Base-by-base conservation (phyloP, 2,329 filamentous ascomycete genomes). In the Pyrenophora tritici-repentis region DNA sequence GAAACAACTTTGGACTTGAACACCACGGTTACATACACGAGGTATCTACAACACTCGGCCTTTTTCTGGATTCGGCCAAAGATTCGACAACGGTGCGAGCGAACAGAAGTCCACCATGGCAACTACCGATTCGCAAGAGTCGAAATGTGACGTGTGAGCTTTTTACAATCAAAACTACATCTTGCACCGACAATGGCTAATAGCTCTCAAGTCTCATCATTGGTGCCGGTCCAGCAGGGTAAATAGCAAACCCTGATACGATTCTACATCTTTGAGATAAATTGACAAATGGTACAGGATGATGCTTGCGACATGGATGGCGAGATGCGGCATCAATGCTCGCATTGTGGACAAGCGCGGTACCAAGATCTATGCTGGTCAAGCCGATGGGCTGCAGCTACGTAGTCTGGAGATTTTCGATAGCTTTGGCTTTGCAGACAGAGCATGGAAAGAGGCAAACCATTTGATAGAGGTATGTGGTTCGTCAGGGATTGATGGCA, bases 401-500 rank as follows among this genome's bases (percentile, higher is more conserved):
- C 73, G 76, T 24, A 76, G 71, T 37, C 56, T 78, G 13, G 76
- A 78, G 55, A 76, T 78, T 12, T 75, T 78, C 45, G 75, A 91
- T 60, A 85, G 82, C 42, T 87, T 91, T 59, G 87, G 84, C 0
- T 82, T 91, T 50, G 84, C 78, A 2, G 81, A 89, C 56, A 75
- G 81, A 4, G 81, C 80, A 1, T 85, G 84, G 81, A 85, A 84
- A 40, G 86, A 89, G 60, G 79, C 83, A 10, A 87, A 87, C 64
- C 85, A 85, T 63, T 83, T 89, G 75, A 76, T 87, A n/a, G 86
- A 88, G 75, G 83, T 87, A 49, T 68, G 75, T 29, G 6, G 7
- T 8, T 9, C 33, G 8, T 8, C 37, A 44, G 73, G 56, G 32
- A 77, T 10, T 29, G 20, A 12, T 17, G 24, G 9, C 4, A 31